phyloP scores from a whole-genome alignment of 2,329 filamentous ascomycete species.

The Trichoderma sp. region DNA sequence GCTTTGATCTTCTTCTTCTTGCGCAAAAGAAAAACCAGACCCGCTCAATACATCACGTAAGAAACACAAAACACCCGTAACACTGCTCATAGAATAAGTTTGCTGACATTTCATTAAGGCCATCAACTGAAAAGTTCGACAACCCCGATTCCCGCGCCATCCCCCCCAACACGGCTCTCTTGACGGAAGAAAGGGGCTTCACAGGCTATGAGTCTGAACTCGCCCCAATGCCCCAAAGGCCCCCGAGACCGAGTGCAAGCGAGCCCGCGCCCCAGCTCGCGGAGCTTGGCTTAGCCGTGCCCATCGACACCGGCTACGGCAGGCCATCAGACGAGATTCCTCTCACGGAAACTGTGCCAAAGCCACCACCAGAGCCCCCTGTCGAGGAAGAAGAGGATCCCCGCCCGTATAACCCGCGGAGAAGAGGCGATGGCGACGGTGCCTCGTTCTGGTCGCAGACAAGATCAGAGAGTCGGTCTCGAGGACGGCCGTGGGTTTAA shows the following conservation, averaged over 20 bases:
- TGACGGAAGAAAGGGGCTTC: constrained; percentile 3
- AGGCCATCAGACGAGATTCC: constrained; percentile 28
- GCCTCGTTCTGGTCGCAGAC: constrained; percentile 28
- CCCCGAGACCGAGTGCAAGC: constrained; percentile 14
- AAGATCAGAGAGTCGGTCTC: constrained; percentile 13
- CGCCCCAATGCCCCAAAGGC: neutral
- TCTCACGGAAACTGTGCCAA: neutral
- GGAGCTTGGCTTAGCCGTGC: constrained; percentile 13
- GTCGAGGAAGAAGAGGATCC: neutral
- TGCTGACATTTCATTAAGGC: constrained; percentile 37
- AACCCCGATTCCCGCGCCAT: neutral
- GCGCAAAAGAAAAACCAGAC: constrained; percentile 44
- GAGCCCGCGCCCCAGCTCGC: constrained; percentile 16
- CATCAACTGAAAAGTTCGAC: constrained; percentile 29
- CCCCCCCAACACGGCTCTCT: neutral
- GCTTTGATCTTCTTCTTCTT: constrained; percentile 50
- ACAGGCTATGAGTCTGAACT: constrained; percentile 8
- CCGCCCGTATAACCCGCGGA: constrained; percentile 22
- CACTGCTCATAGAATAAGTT: neutral
- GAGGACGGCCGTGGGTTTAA: constrained; percentile 23
- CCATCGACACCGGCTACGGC: neutral
- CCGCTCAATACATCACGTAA: constrained; percentile 47
- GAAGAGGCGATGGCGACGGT: constrained; percentile 27
- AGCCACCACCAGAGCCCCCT: neutral
- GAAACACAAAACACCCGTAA: neutral